Base-by-base conservation (phyloP, 805 yeast genomes). In the Yarrowia osloensis region DNA sequence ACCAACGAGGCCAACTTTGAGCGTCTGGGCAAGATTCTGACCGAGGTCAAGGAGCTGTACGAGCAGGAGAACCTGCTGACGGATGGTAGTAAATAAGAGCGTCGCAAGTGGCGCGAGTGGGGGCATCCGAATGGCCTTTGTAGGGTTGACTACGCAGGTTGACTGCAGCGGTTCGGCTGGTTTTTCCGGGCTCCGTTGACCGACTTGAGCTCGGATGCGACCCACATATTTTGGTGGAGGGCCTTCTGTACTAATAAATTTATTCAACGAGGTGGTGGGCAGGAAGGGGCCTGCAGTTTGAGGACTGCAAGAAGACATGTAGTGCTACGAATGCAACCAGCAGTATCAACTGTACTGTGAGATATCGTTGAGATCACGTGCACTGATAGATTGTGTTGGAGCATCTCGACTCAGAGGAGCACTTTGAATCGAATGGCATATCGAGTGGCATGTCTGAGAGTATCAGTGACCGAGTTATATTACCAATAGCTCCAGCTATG, bases 21-120 rank as follows among this genome's bases (percentile, higher is more conserved):
- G 82, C 86, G 50, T 13, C 29, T 33, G 8, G 7, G 12, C 17
- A 15, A 24, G 11, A 50, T 31, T 28, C 15, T 4, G 19, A 17
- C 4, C 15, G 26, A 66, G 39, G n/a, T 11, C 67, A 54, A 54
- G 62, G 17, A 13, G 11, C 46, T 54, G 46, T 37, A 39, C 35
- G 26, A 9, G 46, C 4, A 24, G 28, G 57, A 50, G 40, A 19
- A 19, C 44, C 46, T 21, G 9, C 4, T 1, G 4, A 4, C 7
- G 12, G 42, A 1, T n/a, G 11, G 22, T 8, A 5, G 22, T 39
- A 2, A 5, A n/a, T n/a, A n/a, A 19, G 42, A 11, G 19, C 19
- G 40, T 19, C 8, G 40, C 8, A 17, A 35, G 19, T 17, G 8
- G 19, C 40, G 40, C 19, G 8, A 17, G 35, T 17, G 40, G 11